Evolutionary conservation across 1,139 yeast genomes (phyloP), one percentile per base, ranked within the genome.

Genomic region (Candida anutae): DNA sequence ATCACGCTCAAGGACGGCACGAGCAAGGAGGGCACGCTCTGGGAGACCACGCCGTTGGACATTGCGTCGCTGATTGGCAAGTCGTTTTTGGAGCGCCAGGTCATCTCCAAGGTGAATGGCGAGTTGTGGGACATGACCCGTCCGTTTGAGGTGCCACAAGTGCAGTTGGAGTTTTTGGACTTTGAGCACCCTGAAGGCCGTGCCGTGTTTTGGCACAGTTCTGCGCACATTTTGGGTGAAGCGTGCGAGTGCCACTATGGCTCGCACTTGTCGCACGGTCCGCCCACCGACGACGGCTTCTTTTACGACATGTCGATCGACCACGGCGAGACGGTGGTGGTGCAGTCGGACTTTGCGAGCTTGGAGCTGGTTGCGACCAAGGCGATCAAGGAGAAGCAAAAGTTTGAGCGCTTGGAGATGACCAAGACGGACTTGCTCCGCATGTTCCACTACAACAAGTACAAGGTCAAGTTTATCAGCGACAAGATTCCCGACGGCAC

Each of bases 171-270:
- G 53, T 81, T 87, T 46, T 59, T 62, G 38, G 72, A 65, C 40
- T 93, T 93, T 33, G 71, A 64, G 15, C 63, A 60, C 39, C 85
- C 84, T 14, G 97, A 88, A 52, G 98, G 97, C 56, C 84, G 79
- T 55, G 77, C 77, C 41, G 98, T 90, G 26, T 93, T 93, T 62
- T 93, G 98, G 98, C 99, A 93, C 58, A 90, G 98, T 4, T 81
- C 95, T 43, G 99, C 99, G 32, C 99, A 93, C 61, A 90, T 93
- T 36, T 69, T 93, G 45, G 99, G 99, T 58, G 98, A 93, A 64
- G 93, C 97, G 28, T 81, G 95, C 64, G 99, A 93, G 63, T 82
- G 95, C 55, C 93, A 85, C 57, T 69, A 80, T 54, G 97, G 96
- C 40, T 94, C 95, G 41, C 95, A 88, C 52, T 75, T 93, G 39